These are phyloP conservation scores for Zygotorulaspora sp. DNA, from an alignment of 805 yeast genomes.

Conservation along the genomic window DNA sequence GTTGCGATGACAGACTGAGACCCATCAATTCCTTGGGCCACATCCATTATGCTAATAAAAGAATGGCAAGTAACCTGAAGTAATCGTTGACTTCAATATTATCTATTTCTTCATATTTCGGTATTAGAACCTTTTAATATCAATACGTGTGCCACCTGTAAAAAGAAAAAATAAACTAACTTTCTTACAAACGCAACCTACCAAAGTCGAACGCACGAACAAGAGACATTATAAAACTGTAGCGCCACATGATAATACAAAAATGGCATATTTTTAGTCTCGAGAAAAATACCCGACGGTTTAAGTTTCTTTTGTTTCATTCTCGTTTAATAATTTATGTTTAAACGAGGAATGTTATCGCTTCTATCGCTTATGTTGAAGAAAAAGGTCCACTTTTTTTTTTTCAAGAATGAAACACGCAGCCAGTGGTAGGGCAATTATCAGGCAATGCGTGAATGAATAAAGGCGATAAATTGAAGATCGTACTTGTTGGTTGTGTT, in stretches of 20 bases:
- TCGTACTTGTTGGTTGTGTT: not conserved
- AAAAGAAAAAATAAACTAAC: too few species aligned
- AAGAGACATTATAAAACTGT: not conserved
- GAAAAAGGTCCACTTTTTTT: not conserved
- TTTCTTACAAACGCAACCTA: not conserved
- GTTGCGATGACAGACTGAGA: not conserved
- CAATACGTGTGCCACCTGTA: too few species aligned
- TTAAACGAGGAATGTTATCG: not conserved
- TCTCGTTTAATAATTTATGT: not conserved
- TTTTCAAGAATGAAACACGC: constrained; percentile 1
- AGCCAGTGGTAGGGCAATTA: not conserved
- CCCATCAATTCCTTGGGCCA: not conserved
- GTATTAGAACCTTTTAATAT: too few species aligned
- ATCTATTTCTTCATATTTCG: too few species aligned
- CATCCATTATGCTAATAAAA: too few species aligned
- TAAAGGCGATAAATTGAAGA: not conserved
- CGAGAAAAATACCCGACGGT: not conserved
- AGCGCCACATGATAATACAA: not conserved
- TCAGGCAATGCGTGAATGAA: not conserved
- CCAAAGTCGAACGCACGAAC: not conserved
- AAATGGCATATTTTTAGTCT: not conserved
- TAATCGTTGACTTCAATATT: too few species aligned
- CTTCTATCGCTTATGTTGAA: not conserved
- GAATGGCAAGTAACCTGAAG: too few species aligned
- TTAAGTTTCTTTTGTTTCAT: not conserved